Base-by-base conservation (phyloP, 345 rosid genomes). In the Sisymbrium altissimum region DNA sequence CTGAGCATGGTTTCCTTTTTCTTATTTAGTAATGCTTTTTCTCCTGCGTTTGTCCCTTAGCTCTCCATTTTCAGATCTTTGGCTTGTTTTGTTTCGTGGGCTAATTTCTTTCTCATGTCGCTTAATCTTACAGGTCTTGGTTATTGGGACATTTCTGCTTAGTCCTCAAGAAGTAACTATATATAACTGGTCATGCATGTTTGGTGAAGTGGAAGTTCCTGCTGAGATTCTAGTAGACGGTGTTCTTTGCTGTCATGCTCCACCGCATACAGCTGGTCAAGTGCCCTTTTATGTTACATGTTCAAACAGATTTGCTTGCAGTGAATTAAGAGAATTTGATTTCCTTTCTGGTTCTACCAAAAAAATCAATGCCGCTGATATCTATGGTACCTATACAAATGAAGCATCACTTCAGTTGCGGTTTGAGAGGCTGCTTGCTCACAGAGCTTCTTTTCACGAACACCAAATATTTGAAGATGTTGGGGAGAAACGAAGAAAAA, bases 141-240 rank as follows among this genome's bases (percentile, higher is more conserved):
- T 93, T 39, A 64, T 75, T 59, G 98, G 97, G 57, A 82, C 75
- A 57, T 93, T 90, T 81, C 79, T 93, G 78, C 86, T 64, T 78
- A 81, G 79, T 80, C 82, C 71, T 11, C 82, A 77, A 76, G 93
- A 93, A 77, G 86, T 86, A 72, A 59, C 67, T 2, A 84, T 79
- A 46, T 85, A 71, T 79, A 83, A 73, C 45, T 93, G 98, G 98
- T 93, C 98, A 66, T 93, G 98, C 57, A 93, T 93, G 98, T 93
- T 90, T 83, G 98, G 97, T 38, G 98, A 90, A 79, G 84, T 90
- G 76, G 98, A 93, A 81, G 97, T 93, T 84, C 94, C 94, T 27
- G 93, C 92, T 56, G 84, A 79, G 35, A 78, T 93, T 73, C 74
- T 93, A 72, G 89, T 88, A 0, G 88, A 86, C 55, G 97, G 96